Conservation (phyloP, 805 yeast genomes). For the Naumovozyma baii region DNA sequence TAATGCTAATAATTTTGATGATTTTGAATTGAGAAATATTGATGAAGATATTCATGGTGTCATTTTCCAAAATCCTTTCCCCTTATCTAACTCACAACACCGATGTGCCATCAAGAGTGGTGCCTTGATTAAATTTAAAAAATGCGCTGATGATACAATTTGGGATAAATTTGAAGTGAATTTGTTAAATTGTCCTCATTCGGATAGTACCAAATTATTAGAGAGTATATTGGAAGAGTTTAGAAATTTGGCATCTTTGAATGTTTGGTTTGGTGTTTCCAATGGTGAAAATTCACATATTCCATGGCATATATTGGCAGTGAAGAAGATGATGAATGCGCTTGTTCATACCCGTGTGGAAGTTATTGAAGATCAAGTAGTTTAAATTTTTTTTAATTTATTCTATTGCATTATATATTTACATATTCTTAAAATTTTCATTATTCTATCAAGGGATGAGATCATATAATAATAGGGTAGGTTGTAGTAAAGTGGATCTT, state of each 20-base stretch:
- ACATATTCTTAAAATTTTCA: background rate
- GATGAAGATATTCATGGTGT: slow-evolving; percentile 46
- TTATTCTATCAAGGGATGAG: background rate
- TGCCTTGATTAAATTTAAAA: slow-evolving; percentile 40
- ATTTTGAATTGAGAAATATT: slow-evolving; percentile 38
- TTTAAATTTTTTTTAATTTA: too few relatives aligned
- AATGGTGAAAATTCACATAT: slow-evolving; percentile 33
- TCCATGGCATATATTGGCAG: slow-evolving; percentile 71
- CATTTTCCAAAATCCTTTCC: slow-evolving; percentile 50
- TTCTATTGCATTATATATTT: too few relatives aligned
- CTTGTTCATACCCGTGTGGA: slow-evolving; percentile 50
- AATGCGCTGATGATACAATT: slow-evolving; percentile 16
- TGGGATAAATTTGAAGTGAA: slow-evolving; percentile 48
- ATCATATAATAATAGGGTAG: background rate
- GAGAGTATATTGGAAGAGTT: slow-evolving; percentile 49
- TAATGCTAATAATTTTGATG: slow-evolving; percentile 14
- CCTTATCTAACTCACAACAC: slow-evolving; percentile 61
- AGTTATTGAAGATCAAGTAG: background rate
- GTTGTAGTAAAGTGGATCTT: too few relatives aligned
- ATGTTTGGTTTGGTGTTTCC: slow-evolving; percentile 33
- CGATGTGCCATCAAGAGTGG: slow-evolving; percentile 66
- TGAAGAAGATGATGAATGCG: slow-evolving; percentile 48
- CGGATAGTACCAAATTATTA: slow-evolving; percentile 48
- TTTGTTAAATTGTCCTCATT: slow-evolving; percentile 63
- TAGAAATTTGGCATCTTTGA: slow-evolving; percentile 41